Base-by-base conservation (phyloP, 805 yeast species). In the Wickerhamiella occidentalis region DNA sequence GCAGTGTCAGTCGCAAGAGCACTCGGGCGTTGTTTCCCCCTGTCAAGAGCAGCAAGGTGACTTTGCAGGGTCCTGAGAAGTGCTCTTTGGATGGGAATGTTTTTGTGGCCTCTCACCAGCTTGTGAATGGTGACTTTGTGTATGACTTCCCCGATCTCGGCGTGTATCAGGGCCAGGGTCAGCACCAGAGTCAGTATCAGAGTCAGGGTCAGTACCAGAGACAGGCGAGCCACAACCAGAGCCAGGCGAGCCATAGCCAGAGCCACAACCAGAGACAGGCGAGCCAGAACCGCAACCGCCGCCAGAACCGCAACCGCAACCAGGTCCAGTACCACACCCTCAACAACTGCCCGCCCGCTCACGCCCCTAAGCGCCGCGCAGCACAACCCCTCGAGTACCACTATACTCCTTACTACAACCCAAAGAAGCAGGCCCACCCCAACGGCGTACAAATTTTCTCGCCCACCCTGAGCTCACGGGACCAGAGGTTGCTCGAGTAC, bases 11-110 rank as follows among this genome's bases (percentile, higher is more conserved):
- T 4, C 38, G 38, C 38, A 33, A 15, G 6, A 33, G 38, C 38
- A 5, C 38, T 6, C n/a, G 12, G 26, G n/a, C 41, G 26, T 21
- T 40, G 12, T 40, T 40, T 23, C 44, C 44, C 18, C 9, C 44
- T 6, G 44, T 40, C 19, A 40, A 40, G 30, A 6, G 17, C 19
- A 13, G 25, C 17, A 9, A 21, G 5, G 44, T 23, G n/a, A 13
- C 8, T 23, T 40, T 45, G n/a, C 21, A 30, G 18, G 47, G 47
- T n/a, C 21, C 47, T 13, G 23, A 35, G n/a, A 23, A 11, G n/a
- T 45, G 47, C n/a, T 33, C 38, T 3, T n/a, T 33, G 6, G 19
- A 33, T 33, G 38, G 38, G 15, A 13, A 13, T 15, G 18, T 33
- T 5, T 33, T 15, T 15, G 4, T 33, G 19, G 5, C 15, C 9